Conservation (phyloP, 305 asterid species). For the Lippia alba region DNA sequence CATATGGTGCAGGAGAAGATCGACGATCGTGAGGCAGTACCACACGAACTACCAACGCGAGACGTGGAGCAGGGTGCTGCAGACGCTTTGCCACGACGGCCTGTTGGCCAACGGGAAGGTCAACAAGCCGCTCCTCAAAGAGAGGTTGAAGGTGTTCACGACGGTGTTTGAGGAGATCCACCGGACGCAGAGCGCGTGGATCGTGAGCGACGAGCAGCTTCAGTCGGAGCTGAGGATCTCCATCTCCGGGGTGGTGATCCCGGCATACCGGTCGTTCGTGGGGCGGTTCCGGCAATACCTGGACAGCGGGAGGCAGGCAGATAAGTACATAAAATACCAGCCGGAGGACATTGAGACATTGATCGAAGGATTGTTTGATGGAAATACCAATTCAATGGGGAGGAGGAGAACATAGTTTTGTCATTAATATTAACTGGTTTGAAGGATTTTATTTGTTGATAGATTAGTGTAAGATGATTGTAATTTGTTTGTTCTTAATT, state of each 20-base stretch:
- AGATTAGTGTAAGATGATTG: background rate
- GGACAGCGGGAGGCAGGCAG: conserved; percentile 58
- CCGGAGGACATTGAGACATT: conserved; percentile 85
- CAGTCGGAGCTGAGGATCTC: conserved; percentile 84
- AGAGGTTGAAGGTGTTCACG: conserved; percentile 71
- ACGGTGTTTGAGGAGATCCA: conserved; percentile 73
- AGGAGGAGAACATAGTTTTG: conserved; percentile 53
- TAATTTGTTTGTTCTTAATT: background rate
- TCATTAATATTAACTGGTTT: background rate
- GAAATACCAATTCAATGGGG: conserved; percentile 57
- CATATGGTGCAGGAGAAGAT: conserved; percentile 78
- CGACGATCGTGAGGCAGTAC: conserved; percentile 71
- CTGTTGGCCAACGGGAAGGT: conserved; percentile 56
- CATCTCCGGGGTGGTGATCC: conserved; percentile 68
- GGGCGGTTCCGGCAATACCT: conserved; percentile 71
- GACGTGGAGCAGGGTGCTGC: conserved; percentile 73
- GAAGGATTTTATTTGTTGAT: background rate
- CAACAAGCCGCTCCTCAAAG: conserved; percentile 62
- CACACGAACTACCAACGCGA: conserved; percentile 87
- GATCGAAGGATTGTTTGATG: conserved; percentile 79
- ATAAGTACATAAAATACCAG: conserved; percentile 78
- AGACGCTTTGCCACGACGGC: conserved; percentile 65
- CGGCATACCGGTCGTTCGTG: conserved; percentile 80
- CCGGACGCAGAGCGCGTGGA: conserved; percentile 71
- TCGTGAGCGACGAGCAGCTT: conserved; percentile 85